These are phyloP conservation scores for Galerina marginata DNA, from an alignment of 768 basidiomycete species.

Conservation along the genomic window DNA sequence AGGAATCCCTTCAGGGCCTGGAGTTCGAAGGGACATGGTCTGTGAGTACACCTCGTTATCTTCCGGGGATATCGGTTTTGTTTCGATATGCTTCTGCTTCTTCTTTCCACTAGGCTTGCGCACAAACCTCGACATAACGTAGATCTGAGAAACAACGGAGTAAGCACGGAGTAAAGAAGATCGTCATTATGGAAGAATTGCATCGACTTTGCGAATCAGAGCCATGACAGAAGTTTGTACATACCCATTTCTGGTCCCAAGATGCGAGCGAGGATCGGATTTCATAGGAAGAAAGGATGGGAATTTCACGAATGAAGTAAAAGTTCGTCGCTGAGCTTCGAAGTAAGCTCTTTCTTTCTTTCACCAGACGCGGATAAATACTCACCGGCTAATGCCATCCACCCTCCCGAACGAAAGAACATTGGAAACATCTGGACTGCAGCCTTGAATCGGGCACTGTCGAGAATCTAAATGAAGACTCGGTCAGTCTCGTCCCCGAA, in stretches of 20 bases:
- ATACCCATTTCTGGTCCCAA: conserved; percentile 85
- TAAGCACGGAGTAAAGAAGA: background rate
- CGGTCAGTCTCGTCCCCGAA: background rate
- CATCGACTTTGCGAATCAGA: background rate
- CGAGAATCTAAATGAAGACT: conserved; percentile 39
- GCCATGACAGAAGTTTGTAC: conserved; percentile 22
- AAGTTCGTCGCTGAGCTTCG: conserved; percentile 60
- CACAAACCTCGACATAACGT: conserved; percentile 67
- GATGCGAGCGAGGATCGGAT: conserved; percentile 57
- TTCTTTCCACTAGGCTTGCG: conserved; percentile 51
- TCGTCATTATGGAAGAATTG: no score
- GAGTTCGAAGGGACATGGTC: conserved; percentile 39
- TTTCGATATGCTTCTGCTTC: conserved; percentile 10
- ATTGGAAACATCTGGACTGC: conserved; percentile 58
- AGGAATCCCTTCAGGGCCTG: conserved; percentile 34
- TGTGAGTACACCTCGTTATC: conserved; percentile 11
- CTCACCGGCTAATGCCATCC: conserved; percentile 61
- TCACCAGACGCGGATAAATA: conserved; percentile 23
- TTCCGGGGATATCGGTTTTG: conserved; percentile 6
- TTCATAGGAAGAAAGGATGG: conserved; percentile 65
- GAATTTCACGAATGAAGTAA: conserved; percentile 73
- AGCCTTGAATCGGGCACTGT: conserved; percentile 53
- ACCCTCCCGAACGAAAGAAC: conserved; percentile 63
- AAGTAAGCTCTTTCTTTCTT: background rate
- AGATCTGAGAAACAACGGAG: conserved; percentile 49